phyloP scores from a whole-genome alignment of 495 filamentous ascomycete genomes.

The Hypoxylon rickii region DNA sequence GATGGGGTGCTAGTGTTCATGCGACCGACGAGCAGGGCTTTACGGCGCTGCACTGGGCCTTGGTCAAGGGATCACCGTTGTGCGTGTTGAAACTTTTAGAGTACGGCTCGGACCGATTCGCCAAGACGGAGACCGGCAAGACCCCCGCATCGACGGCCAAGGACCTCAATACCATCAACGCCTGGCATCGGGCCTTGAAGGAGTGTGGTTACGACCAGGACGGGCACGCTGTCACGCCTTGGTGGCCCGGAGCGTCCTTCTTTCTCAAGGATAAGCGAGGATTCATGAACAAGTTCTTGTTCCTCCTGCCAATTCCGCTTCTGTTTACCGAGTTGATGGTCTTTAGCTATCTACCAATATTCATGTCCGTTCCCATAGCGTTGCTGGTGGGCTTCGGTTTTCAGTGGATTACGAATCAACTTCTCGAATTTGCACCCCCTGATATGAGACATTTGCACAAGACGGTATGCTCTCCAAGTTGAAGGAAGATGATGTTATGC shows the following conservation, averaged over 20 bases:
- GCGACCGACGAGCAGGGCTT: constrained; percentile 88
- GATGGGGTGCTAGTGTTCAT: constrained; percentile 94
- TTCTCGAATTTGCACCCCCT: constrained; percentile 76
- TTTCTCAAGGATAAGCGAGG: constrained; percentile 71
- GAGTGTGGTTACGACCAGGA: constrained; percentile 85
- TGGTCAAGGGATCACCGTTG: constrained; percentile 84
- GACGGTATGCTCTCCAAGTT: constrained; percentile 63
- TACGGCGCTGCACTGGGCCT: constrained; percentile 92
- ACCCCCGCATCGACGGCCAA: constrained; percentile 79
- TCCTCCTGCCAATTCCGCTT: constrained; percentile 82
- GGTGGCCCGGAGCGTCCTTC: constrained; percentile 60
- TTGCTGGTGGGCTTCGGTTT: constrained; percentile 67
- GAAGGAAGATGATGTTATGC: background rate
- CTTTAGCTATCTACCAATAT: constrained; percentile 74
- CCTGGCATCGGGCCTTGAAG: constrained; percentile 82
- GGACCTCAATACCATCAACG: constrained; percentile 82
- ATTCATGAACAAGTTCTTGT: constrained; percentile 85
- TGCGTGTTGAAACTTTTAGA: constrained; percentile 92
- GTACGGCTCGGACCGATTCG: constrained; percentile 91
- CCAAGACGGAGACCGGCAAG: constrained; percentile 83
- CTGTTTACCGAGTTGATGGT: constrained; percentile 71
- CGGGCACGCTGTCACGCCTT: constrained; percentile 66
- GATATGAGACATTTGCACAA: constrained; percentile 87
- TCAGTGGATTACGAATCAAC: constrained; percentile 77
- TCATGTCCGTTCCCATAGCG: constrained; percentile 71